These are phyloP conservation scores for Beauveria scarabaeidicola DNA, from an alignment of 2,329 filamentous ascomycete species.

Conservation along the genomic window DNA sequence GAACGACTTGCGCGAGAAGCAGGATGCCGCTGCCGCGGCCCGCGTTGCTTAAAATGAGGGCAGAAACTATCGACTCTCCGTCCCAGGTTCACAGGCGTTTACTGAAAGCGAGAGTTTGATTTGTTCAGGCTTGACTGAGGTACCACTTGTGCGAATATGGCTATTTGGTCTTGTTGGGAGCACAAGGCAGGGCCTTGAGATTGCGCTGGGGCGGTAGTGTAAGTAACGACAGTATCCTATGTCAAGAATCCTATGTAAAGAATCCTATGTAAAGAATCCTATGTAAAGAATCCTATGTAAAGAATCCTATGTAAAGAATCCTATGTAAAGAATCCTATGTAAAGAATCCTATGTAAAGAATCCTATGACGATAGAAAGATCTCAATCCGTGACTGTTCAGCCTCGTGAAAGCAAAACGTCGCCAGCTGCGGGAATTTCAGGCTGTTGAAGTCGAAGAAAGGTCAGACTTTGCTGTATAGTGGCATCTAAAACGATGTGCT, in stretches of 20 bases:
- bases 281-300: too few relatives aligned
- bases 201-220: not conserved
- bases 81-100: not conserved
- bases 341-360: not conserved
- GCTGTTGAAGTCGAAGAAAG: not conserved
- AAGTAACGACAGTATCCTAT: not conserved
- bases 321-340: not conserved
- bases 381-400: not conserved
- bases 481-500: too few relatives aligned
- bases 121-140: not conserved
- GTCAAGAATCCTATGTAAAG: too few relatives aligned
- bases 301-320: too few relatives aligned
- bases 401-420: not conserved
- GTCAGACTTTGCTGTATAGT: too few relatives aligned
- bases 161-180: not conserved
- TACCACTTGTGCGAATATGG: not conserved
- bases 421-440: not conserved
- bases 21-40: not conserved
- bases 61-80: not conserved
- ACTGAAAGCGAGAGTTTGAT: not conserved
- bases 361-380: not conserved
- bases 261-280: not conserved
- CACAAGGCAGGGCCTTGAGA: not conserved
- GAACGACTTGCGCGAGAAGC: constrained; percentile 3
- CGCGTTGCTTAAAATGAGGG: not conserved